Conservation (phyloP, 306 rosid genomes). For the Corylus avellana region DNA sequence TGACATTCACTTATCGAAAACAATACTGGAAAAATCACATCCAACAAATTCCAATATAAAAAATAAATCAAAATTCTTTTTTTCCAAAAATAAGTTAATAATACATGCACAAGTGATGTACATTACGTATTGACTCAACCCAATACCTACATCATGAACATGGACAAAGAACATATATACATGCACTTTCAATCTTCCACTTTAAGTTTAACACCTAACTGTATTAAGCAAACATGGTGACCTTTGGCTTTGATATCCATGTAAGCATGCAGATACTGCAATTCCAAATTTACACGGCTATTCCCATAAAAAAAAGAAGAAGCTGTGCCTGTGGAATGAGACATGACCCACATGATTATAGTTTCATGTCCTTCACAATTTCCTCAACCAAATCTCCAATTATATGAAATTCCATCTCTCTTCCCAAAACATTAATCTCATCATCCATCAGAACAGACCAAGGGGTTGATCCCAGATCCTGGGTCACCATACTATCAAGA, state of each 20-base stretch:
- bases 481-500: constrained; percentile 67
- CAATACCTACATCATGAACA: constrained; percentile 36
- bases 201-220: constrained; percentile 22
- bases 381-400: constrained; percentile 74
- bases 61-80: background rate
- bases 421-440: constrained; percentile 51
- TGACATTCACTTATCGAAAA: background rate
- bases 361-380: constrained; percentile 58
- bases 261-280: constrained; percentile 31
- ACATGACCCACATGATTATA: constrained; percentile 24
- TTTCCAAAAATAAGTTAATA: constrained; percentile 18
- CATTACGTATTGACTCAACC: constrained; percentile 36
- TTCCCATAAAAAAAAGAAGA: background rate
- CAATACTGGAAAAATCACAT: background rate
- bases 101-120: constrained; percentile 44
- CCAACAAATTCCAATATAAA: background rate
- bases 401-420: constrained; percentile 65
- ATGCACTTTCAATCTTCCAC: constrained; percentile 37
- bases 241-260: constrained; percentile 30
- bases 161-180: constrained; percentile 36
- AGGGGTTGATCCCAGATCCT: constrained; percentile 51
- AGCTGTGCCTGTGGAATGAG: constrained; percentile 15
- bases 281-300: constrained; percentile 27
- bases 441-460: constrained; percentile 62
- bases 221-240: constrained; percentile 40